Conservation (phyloP, 2,329 filamentous ascomycete species). For the Volutella citrinella region DNA sequence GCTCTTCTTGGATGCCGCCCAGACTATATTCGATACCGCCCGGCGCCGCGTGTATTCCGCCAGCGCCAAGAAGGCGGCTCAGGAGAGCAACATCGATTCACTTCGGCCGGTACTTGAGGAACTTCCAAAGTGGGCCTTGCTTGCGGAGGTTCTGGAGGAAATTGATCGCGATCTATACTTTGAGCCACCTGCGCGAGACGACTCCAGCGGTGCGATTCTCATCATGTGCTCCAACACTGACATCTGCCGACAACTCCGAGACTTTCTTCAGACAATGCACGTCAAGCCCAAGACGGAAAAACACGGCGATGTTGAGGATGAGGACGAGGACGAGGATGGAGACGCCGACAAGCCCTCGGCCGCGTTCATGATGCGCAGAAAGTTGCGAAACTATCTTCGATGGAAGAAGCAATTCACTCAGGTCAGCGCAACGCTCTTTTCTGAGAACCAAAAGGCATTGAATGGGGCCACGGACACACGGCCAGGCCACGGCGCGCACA, state of each 20-base stretch:
- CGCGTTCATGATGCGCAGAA: slow-evolving; percentile 85
- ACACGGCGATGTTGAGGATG: slow-evolving; percentile 26
- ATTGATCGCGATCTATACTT: slow-evolving; percentile 90
- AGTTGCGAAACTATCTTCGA: slow-evolving; percentile 77
- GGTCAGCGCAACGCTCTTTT: slow-evolving; percentile 75
- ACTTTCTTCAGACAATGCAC: slow-evolving; percentile 90
- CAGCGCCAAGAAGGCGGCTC: slow-evolving; percentile 51
- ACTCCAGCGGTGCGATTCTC: slow-evolving; percentile 86
- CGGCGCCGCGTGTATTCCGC: slow-evolving; percentile 83
- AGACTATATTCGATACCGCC: slow-evolving; percentile 89
- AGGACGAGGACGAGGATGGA: slow-evolving; percentile 43
- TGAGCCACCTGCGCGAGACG: slow-evolving; percentile 71
- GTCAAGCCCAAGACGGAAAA: slow-evolving; percentile 55
- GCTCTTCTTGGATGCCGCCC: slow-evolving; percentile 92
- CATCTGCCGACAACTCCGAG: slow-evolving; percentile 82
- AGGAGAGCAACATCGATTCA: slow-evolving; percentile 51
- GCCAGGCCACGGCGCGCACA: slow-evolving; percentile 41
- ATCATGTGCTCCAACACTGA: slow-evolving; percentile 92
- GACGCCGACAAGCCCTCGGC: slow-evolving; percentile 66
- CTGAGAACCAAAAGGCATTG: slow-evolving; percentile 75
- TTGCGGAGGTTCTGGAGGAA: slow-evolving; percentile 89
- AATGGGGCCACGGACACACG: slow-evolving; percentile 62
- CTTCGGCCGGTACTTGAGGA: slow-evolving; percentile 85
- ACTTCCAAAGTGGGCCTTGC: slow-evolving; percentile 86
- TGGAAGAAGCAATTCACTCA: slow-evolving; percentile 91